These are phyloP conservation scores for Solanum virginianum DNA, from an alignment of 257 asterid genomes.

Conservation along the genomic window DNA sequence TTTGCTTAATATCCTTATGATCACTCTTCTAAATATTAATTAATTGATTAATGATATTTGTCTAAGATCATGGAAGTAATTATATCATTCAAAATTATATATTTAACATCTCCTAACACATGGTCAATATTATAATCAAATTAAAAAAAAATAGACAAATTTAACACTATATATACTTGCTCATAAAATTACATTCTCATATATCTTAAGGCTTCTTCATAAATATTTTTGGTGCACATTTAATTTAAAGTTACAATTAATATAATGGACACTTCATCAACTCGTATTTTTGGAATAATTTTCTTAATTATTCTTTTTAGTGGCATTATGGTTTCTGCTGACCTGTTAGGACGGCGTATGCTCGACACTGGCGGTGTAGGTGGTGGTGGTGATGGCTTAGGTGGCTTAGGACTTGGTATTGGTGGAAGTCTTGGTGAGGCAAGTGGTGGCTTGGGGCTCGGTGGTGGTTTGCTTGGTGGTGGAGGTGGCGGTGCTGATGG, in stretches of 20 bases:
- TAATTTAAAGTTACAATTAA: neutral
- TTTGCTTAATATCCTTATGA: neutral
- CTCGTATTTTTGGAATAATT: neutral
- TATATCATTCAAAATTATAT: neutral
- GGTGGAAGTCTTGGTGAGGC: neutral
- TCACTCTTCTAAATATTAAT: neutral
- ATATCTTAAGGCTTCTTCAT: neutral
- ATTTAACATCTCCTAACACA: neutral
- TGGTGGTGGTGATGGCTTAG: neutral
- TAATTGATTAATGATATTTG: neutral
- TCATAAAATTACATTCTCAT: neutral
- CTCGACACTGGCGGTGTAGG: neutral
- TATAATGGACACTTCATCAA: neutral
- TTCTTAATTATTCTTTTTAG: neutral
- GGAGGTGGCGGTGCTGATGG: neutral
- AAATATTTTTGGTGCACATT: neutral
- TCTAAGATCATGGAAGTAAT: neutral
- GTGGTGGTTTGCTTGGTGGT: neutral
- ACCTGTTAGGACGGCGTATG: neutral
- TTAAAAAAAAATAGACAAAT: neutral
- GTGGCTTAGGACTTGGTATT: neutral
- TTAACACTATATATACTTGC: neutral
- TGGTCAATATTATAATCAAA: neutral
- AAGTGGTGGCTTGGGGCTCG: neutral
- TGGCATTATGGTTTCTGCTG: neutral